Evolutionary conservation across 208 protist species (phyloP).

Genomic region (Leishmania tropica): DNA sequence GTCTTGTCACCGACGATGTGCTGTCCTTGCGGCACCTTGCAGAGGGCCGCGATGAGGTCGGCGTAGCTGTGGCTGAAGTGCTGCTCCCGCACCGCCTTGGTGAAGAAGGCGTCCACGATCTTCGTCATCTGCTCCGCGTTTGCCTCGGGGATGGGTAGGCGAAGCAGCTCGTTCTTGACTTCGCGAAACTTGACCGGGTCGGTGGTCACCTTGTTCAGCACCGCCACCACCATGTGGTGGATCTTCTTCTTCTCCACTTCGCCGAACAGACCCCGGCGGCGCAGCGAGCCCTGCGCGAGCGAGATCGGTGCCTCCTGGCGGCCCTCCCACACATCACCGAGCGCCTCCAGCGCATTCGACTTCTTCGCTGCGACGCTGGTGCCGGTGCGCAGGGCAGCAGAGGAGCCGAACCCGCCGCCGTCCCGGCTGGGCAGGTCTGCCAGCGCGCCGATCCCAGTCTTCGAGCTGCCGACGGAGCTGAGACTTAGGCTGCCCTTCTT

Average conservation of each 20-base stretch:
- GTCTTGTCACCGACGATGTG: conserved; percentile 58
- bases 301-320: conserved; percentile 72
- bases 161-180: conserved; percentile 84
- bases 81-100: conserved; percentile 77
- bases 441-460: conserved; percentile 3
- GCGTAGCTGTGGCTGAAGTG: conserved; percentile 79
- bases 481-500: conserved; percentile 13
- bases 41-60: conserved; percentile 68
- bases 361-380: conserved; percentile 9
- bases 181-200: conserved; percentile 79
- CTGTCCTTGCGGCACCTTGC: conserved; percentile 63
- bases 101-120: conserved; percentile 82
- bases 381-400: background rate
- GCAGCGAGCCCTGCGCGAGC: conserved; percentile 37
- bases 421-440: background rate
- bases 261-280: conserved; percentile 77
- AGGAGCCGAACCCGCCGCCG: conserved; percentile 7
- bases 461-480: conserved; percentile 5
- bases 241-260: conserved; percentile 70
- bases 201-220: conserved; percentile 87
- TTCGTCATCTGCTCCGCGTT: conserved; percentile 67
- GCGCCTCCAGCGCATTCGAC: conserved; percentile 40
- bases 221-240: conserved; percentile 75
- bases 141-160: conserved; percentile 82
- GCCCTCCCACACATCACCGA: conserved; percentile 71